Conservation (phyloP, 805 yeast genomes). For the Hanseniaspora pseudoguilliermondii region DNA sequence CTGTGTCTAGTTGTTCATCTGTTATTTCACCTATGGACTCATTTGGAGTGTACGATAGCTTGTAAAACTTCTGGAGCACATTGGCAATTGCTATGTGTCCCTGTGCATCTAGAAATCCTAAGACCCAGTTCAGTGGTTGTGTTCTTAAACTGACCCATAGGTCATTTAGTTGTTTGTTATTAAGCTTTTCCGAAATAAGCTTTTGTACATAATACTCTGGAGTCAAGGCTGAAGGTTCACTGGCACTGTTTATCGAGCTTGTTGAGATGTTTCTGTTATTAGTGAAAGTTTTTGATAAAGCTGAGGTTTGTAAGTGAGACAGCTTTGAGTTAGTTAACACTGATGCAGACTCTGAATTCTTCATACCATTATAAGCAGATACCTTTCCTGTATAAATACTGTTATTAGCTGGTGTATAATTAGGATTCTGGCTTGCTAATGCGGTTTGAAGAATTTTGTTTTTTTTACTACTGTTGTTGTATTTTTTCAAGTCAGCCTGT, state of each 20-base stretch:
- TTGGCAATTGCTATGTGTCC: conserved; percentile 71
- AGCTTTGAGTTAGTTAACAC: background rate
- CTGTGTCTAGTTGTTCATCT: conserved; percentile 48
- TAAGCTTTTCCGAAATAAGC: conserved; percentile 56
- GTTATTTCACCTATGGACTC: conserved; percentile 23
- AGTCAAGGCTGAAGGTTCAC: conserved; percentile 30
- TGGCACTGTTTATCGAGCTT: conserved; percentile 17
- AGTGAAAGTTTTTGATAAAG: conserved; percentile 5
- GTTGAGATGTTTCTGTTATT: conserved; percentile 18
- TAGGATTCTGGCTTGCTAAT: background rate
- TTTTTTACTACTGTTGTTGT: conserved; percentile 22
- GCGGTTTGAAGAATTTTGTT: conserved; percentile 2
- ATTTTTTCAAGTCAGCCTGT: conserved; percentile 57
- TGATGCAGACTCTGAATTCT: background rate
- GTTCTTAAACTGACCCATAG: conserved; percentile 87
- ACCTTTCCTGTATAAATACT: background rate
- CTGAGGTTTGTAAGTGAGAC: background rate
- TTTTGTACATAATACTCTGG: conserved; percentile 70
- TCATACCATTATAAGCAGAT: background rate
- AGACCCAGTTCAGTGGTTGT: conserved; percentile 76
- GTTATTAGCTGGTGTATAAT: background rate
- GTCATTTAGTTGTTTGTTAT: conserved; percentile 60
- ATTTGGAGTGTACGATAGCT: conserved; percentile 16
- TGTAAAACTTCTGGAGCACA: conserved; percentile 42
- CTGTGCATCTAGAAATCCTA: conserved; percentile 59